Evolutionary conservation across 352 stramenopile genomes (phyloP).

Genomic region (Achlya hypogyna): DNA sequence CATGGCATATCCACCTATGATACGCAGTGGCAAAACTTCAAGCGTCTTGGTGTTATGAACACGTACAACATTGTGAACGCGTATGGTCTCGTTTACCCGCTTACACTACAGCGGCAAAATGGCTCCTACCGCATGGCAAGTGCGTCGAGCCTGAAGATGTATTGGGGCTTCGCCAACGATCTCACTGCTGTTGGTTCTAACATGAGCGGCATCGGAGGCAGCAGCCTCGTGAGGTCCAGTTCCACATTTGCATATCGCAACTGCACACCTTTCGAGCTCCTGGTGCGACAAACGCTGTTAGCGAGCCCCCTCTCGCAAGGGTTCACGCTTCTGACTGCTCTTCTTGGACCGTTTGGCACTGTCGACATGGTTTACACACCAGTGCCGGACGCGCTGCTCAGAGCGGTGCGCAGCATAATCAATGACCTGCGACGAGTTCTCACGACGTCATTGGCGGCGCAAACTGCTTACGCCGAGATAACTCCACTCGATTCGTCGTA

Average conservation of each 20-base stretch:
- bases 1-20: background rate
- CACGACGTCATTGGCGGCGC: background rate
- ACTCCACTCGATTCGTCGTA: background rate
- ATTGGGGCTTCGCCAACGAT: constrained; percentile 14
- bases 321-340: background rate
- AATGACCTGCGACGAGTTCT: background rate
- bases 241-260: background rate
- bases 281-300: background rate
- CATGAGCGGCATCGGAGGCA: background rate
- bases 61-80: background rate
- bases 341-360: background rate
- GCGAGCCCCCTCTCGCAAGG: background rate
- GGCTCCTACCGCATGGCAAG: background rate
- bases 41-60: background rate
- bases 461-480: background rate
- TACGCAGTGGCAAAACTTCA: constrained; percentile 18
- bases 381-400: background rate
- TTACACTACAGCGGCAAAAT: background rate
- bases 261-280: background rate
- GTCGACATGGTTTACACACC: background rate
- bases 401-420: background rate
- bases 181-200: background rate
- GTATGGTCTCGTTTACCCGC: background rate
- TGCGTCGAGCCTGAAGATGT: constrained; percentile 7
- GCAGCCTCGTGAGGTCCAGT: background rate